A percentile compares a stretch with the other conserved stretches of the same genome.
Conservation (phyloP, 129 eudicot genomes). For the Sambucus nigra region DNA sequence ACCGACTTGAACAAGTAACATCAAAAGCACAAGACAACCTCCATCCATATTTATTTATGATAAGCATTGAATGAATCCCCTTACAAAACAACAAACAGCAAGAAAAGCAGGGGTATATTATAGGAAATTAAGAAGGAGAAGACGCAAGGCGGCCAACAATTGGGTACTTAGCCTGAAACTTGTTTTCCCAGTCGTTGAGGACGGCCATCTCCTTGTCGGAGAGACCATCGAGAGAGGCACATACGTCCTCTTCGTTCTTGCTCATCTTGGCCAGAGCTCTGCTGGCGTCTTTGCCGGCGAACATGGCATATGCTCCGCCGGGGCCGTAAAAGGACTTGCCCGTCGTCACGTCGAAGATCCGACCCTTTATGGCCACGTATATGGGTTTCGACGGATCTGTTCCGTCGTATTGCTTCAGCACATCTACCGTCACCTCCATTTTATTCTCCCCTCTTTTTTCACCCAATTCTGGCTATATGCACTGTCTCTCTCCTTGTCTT, state of each 20-base stretch:
- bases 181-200: conserved; percentile 25
- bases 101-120: no score
- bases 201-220: conserved; percentile 20
- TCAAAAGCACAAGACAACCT: no score
- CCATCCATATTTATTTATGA: no score
- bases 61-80: no score
- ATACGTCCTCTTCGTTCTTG: conserved; percentile 17
- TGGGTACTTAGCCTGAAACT: conserved; percentile 23
- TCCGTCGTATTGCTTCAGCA: not conserved
- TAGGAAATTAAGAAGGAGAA: not conserved
- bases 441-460: no score
- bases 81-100: no score
- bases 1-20: no score
- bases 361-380: conserved; percentile 1
- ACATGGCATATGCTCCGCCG: conserved; percentile 24
- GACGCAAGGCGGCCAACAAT: conserved; percentile 13
- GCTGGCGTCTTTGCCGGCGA: conserved; percentile 32
- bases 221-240: conserved; percentile 15
- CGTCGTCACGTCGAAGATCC: not conserved
- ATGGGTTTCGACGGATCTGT: not conserved
- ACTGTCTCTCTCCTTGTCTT: no score
- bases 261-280: conserved; percentile 25
- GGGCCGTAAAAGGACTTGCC: conserved; percentile 24
- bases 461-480: no score
- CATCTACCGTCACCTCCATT: not conserved